Evolutionary conservation across 805 yeast genomes (phyloP), one percentile per base, ranked within the genome.

Genomic region (Kuraishia ogatae): DNA sequence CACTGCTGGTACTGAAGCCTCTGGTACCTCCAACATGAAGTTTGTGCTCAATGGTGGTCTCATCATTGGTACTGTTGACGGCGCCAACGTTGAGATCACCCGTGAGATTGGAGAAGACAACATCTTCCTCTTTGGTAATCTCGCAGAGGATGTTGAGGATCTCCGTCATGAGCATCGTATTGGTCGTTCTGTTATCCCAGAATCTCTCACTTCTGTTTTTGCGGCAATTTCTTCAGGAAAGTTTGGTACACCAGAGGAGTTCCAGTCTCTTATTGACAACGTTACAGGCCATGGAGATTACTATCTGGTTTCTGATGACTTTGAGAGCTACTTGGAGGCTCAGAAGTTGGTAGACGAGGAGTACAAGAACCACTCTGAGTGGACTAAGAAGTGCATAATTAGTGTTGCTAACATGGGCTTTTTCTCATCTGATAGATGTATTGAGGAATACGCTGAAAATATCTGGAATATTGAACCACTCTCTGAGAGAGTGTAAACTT

Each of bases 1-100:
- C 15, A 91, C 97, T 49, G 97, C 97, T 8, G 97, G 97, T 63
- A 91, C 97, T 28, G 97, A 91, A 69, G 97, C 97, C 22, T 87
- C 96, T 0, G 97, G 97, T 66, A 91, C 97, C 39, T 88, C 96
- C 39, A 91, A 91, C 75, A 91, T 91, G 97, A 91, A 91, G 74
- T 91, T 91, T 68, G 96, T 90, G 23, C 76, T 91, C 72, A 91
- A 90, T 66, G 97, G 97, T 71, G 97, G 97, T 53, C 79, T 91
- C 60, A 88, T 91, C 62, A 85, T 91, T 60, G 97, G 97, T 68
- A 92, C 97, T 13, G 97, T 91, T 60, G 97, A 91, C 67, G 97
- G 97, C 66, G 97, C 97, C 59, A 91, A 92, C 66, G 96, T 92
- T 52, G 97, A 91, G 73, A 89, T 91, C 68, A 89, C 96, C 21